A percentile compares a stretch with the other conserved stretches of the same genome.
Evolutionary conservation across 2,329 filamentous ascomycete species (phyloP).

Genomic region (Akanthomyces muscarius): DNA sequence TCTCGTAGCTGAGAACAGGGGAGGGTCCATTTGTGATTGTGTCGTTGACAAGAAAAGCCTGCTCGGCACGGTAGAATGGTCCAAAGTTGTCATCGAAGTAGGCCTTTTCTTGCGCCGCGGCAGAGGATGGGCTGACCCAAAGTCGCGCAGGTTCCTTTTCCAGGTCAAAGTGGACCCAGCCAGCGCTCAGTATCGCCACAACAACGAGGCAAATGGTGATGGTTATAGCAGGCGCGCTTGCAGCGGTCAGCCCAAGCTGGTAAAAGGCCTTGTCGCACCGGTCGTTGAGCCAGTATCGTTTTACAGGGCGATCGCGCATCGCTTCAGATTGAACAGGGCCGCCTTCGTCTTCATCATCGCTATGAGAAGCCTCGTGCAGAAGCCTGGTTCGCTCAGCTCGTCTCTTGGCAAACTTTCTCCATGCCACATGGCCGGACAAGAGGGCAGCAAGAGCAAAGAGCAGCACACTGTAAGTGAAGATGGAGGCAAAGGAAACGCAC

Average conservation of each 20-base stretch:
- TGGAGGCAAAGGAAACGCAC: constrained; percentile 88
- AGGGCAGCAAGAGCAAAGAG: constrained; percentile 63
- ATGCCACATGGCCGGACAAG: constrained; percentile 70
- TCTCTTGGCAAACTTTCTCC: constrained; percentile 66
- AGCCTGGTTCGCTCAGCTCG: constrained; percentile 81
- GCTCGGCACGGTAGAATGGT: constrained; percentile 91
- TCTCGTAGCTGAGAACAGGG: constrained; percentile 84
- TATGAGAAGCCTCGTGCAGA: constrained; percentile 76
- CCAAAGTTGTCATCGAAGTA: constrained; percentile 95
- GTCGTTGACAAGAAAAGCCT: constrained; percentile 91
- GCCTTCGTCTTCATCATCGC: constrained; percentile 91
- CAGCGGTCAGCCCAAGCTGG: constrained; percentile 73
- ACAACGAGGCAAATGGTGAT: constrained; percentile 72
- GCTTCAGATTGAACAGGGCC: constrained; percentile 69
- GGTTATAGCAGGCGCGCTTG: constrained; percentile 78
- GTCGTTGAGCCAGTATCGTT: constrained; percentile 78
- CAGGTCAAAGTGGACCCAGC: constrained; percentile 84
- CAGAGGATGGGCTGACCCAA: constrained; percentile 94
- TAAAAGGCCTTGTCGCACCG: constrained; percentile 78
- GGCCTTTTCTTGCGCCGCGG: constrained; percentile 84
- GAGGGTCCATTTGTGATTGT: constrained; percentile 59
- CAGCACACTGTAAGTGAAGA: constrained; percentile 77
- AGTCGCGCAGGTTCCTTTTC: constrained; percentile 86
- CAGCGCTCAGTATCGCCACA: constrained; percentile 75
- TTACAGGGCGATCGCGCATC: constrained; percentile 73